Conservation (phyloP, 1,284 basidiomycete species). For the Austropuccinia psidii region DNA sequence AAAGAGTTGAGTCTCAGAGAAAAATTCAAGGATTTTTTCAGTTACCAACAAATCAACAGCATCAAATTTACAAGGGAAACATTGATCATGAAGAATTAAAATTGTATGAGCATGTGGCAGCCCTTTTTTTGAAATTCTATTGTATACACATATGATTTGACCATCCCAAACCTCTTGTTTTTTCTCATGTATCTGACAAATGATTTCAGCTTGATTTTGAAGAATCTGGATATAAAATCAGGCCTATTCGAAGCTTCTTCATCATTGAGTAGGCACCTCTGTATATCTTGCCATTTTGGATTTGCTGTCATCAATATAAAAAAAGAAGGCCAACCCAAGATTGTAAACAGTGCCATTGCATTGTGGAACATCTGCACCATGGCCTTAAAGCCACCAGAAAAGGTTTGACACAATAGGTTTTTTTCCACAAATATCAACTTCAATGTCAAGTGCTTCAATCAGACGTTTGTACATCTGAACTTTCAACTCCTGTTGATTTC, state of each 20-base stretch:
- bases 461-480: slow-evolving; percentile 42
- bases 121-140: slow-evolving; percentile 15
- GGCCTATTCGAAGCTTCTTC: slow-evolving; percentile 44
- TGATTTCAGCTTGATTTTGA: not conserved
- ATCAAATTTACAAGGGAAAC: not conserved
- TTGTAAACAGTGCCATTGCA: slow-evolving; percentile 47
- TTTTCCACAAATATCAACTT: slow-evolving; percentile 45
- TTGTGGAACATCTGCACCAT: slow-evolving; percentile 48
- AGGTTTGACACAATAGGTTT: slow-evolving; percentile 47
- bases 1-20: not conserved
- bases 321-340: slow-evolving; percentile 46
- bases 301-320: slow-evolving; percentile 51
- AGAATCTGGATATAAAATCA: not conserved
- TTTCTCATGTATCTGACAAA: not conserved
- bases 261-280: slow-evolving; percentile 42
- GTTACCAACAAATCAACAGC: not conserved
- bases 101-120: slow-evolving; percentile 19
- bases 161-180: not conserved
- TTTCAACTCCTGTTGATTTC: slow-evolving; percentile 50
- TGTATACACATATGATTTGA: not conserved
- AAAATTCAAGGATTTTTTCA: not conserved
- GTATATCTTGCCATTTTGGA: slow-evolving; percentile 43
- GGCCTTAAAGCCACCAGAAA: slow-evolving; percentile 48
- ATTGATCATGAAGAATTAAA: not conserved
- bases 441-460: not conserved